Evolutionary conservation across 495 filamentous ascomycete genomes (phyloP), one percentile per base, ranked within the genome.

Genomic region (Penicillium simplicissimum): DNA sequence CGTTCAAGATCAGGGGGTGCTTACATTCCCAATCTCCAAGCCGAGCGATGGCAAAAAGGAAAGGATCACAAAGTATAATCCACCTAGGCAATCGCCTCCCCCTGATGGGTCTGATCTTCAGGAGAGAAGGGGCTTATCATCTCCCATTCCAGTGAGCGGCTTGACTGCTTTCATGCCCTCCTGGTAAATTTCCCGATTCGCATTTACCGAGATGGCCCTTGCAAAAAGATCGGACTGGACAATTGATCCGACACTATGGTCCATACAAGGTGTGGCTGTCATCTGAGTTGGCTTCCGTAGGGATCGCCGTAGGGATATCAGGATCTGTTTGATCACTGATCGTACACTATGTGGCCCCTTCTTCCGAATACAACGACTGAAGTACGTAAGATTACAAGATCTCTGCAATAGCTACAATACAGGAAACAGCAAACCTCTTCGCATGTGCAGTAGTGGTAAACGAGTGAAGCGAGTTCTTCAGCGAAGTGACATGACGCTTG

Each of bases 71-170:
- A 49, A 49, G 45, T 49, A 49, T 28, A 49, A 28, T 49, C 13
- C 11, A 49, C 31, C n/a, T n/a, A n/a, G n/a, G n/a, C 45, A 5
- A 49, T 49, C 45, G 23, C 45, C 45, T 49, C 45, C 28, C 55
- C 38, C 55, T 19, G 55, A 57, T 34, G 55, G 56, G 56, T 49
- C 45, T 28, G 68, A 70, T 70, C 66, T 66, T 68, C 68, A 70
- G 65, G 68, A 68, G 66, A 60, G 62, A 67, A 63, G 59, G 52
- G 59, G 63, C 40, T 57, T 55, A 40, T 45, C 43, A 42, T 64
- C 59, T 62, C 58, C 58, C 58, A 61, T 63, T 70, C 59, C 62
- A 60, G 19, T 23, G 42, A 34, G 6, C 42, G 9, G 3, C 37
- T 45, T 8, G 8, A 19, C 1, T 9, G n/a, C 19, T 14, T 23